Evolutionary conservation across 2,329 filamentous ascomycete genomes (phyloP), one percentile per base, ranked within the genome.

Genomic region (Pezicula neosporulosa): DNA sequence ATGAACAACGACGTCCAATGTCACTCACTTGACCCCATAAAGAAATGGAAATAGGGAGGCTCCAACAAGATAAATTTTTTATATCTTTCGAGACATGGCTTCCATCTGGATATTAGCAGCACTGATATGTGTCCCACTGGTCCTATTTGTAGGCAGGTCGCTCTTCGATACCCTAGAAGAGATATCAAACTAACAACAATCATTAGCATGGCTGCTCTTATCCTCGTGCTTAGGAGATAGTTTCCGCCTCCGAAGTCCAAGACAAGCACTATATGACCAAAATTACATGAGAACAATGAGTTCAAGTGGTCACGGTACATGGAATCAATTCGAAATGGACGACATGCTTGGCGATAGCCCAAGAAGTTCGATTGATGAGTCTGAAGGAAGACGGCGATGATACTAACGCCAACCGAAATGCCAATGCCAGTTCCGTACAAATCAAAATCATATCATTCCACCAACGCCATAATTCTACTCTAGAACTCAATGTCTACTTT

Each of bases 401-500:
- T 44, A 7, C 30, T 9, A 33, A 33, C 30, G 30, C 30, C 24
- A 4, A 24, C 24, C 18, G 12, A 15, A 53, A 41, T 46, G 44
- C 55, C 56, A 38, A 38, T 45, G 38, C n/a, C 33, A 52, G 42
- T 45, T 44, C 46, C 39, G 15, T 36, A 48, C 51, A 50, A 51
- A 47, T 18, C 37, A 51, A 27, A 4, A n/a, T 21, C 18, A 24
- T 19, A 16, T 16, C 3, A 19, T 37, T 15, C 13, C 10, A 12
- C 12, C 4, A 47, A 7, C 21, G 21, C 28, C 28, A 10, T 39
- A 24, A 19, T 21, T 13, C 13, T 13, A 16, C 9, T 13, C 63
- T 48, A 68, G 53, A 67, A 68, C 33, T 68, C 64, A 44, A 67
- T 64, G 50, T 68, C 64, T 41, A 56, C 56, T 50, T 67, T 67